These are phyloP conservation scores for Neophaeococcomyces mojaviensis DNA, from an alignment of 2,329 filamentous ascomycete species.

Conservation along the genomic window DNA sequence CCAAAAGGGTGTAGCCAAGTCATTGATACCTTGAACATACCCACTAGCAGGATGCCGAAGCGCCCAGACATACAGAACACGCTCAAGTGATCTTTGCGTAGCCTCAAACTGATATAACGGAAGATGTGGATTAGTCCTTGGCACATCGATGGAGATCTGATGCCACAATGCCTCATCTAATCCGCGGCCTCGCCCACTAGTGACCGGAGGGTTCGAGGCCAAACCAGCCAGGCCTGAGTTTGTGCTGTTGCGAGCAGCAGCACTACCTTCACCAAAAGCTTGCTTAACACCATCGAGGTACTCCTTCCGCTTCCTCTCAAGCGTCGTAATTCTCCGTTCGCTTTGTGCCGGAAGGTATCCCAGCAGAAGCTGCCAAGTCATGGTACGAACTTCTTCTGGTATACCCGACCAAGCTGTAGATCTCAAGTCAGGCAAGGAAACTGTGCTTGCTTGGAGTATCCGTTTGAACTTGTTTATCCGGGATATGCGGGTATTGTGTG, in stretches of 20 bases:
- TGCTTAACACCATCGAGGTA: conserved; percentile 83
- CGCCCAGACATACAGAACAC: conserved; percentile 95
- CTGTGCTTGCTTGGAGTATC: conserved; percentile 84
- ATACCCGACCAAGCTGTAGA: conserved; percentile 88
- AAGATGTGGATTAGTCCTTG: conserved; percentile 90
- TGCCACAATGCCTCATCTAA: conserved; percentile 98
- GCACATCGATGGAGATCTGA: conserved; percentile 97
- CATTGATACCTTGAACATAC: conserved; percentile 98
- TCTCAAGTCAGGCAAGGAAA: conserved; percentile 75
- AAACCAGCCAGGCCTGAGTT: conserved; percentile 29
- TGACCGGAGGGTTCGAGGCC: conserved; percentile 35
- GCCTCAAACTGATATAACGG: conserved; percentile 93
- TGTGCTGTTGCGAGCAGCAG: conserved; percentile 12
- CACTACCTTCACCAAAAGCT: conserved; percentile 51
- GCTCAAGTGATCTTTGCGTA: conserved; percentile 85
- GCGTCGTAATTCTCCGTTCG: conserved; percentile 77
- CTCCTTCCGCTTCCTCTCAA: conserved; percentile 92
- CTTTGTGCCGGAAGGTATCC: conserved; percentile 96
- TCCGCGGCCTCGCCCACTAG: conserved; percentile 57
- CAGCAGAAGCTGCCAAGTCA: conserved; percentile 96
- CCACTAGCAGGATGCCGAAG: conserved; percentile 94
- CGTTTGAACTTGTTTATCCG: conserved; percentile 99
- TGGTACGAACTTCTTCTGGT: conserved; percentile 88
- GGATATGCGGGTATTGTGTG: conserved; percentile 76
- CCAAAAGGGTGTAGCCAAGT: conserved; percentile 95